Evolutionary conservation across 202 grass and related monocot genomes (phyloP).

Genomic region (Saccharum hybrid): DNA sequence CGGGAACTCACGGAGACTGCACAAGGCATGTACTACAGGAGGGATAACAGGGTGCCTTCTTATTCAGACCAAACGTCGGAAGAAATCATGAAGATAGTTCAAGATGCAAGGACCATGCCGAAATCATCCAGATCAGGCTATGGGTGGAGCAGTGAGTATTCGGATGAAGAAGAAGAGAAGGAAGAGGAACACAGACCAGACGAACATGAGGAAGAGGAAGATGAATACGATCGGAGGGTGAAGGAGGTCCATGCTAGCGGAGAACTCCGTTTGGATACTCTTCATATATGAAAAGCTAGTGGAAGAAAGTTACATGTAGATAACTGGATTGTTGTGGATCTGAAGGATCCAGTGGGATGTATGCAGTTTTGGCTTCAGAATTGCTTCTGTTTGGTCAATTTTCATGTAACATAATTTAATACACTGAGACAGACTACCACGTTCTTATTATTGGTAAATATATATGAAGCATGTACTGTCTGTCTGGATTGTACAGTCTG

Average conservation of each 20-base stretch:
- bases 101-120: constrained; percentile 70
- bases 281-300: constrained; percentile 61
- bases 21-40: constrained; percentile 76
- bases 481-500: constrained; percentile 1
- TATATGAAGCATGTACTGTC: constrained; percentile 29
- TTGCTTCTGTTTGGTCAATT: constrained; percentile 41
- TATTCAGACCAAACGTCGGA: constrained; percentile 75
- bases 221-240: constrained; percentile 79
- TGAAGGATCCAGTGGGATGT: constrained; percentile 28
- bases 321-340: constrained; percentile 42
- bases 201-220: constrained; percentile 58
- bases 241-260: constrained; percentile 74
- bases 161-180: constrained; percentile 68
- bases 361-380: constrained; percentile 51
- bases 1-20: constrained; percentile 77
- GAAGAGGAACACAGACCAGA: constrained; percentile 47
- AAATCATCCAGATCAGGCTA: constrained; percentile 62
- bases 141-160: constrained; percentile 50
- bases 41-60: constrained; percentile 67
- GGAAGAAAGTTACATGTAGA: constrained; percentile 45
- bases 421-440: neutral
- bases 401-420: constrained; percentile 49
- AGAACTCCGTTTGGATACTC: constrained; percentile 61
- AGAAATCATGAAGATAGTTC: constrained; percentile 76
- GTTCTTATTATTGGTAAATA: constrained; percentile 36